Evolutionary conservation across 139 green algal genomes (phyloP).

Genomic region (Tetratostichococcus sp.): DNA sequence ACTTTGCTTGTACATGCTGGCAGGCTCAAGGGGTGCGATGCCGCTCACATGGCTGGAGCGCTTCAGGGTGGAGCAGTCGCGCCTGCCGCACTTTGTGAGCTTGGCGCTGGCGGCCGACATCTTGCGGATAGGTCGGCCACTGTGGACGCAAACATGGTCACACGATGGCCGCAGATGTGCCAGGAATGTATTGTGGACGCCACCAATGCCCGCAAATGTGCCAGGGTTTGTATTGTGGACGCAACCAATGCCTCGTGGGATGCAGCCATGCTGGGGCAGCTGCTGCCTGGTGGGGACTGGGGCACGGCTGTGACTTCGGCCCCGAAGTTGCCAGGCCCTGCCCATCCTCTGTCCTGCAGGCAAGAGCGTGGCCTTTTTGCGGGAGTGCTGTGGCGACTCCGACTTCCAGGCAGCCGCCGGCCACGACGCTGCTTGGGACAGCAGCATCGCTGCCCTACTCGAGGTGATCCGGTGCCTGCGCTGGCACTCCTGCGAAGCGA

Average conservation of each 20-base stretch:
- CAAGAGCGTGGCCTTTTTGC: background rate
- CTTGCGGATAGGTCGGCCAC: background rate
- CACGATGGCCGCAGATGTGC: too few species aligned
- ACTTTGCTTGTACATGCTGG: too few species aligned
- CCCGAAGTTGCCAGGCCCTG: too few species aligned
- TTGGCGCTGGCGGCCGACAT: background rate
- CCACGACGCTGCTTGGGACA: background rate
- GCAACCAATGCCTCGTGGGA: too few species aligned
- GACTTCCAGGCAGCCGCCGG: background rate
- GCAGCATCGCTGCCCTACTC: background rate
- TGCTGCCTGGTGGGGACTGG: too few species aligned
- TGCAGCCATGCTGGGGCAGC: too few species aligned
- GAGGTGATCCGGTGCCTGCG: background rate
- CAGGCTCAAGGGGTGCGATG: background rate
- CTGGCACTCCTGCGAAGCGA: too few species aligned
- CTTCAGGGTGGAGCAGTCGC: background rate
- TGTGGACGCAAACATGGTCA: too few species aligned
- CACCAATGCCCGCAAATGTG: too few species aligned
- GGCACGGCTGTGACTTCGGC: too few species aligned
- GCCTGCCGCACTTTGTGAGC: background rate
- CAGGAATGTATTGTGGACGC: too few species aligned
- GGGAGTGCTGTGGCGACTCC: background rate
- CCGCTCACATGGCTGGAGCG: background rate
- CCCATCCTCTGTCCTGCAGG: background rate
- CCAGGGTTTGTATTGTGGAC: too few species aligned